phyloP scores from a whole-genome alignment of 2,329 filamentous ascomycete genomes.

The Curvularia sp. region DNA sequence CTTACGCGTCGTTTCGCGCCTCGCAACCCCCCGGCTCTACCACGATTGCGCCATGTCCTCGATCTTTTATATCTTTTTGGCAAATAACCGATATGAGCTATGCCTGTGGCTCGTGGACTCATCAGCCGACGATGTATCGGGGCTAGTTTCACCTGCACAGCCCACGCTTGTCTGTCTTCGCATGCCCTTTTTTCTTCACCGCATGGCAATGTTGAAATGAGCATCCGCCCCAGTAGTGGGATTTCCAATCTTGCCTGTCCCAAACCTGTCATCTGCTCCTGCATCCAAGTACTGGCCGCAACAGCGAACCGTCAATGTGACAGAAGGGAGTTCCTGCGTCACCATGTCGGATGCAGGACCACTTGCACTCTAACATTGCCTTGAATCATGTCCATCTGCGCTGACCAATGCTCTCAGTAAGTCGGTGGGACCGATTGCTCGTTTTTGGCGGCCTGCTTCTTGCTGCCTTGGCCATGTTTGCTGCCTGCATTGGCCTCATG shows the following conservation, averaged over 20 bases:
- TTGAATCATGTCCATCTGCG: constrained; percentile 33
- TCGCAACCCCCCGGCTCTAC: constrained; percentile 13
- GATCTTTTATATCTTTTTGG: constrained; percentile 9
- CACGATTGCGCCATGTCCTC: constrained; percentile 2
- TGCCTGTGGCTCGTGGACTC: constrained; percentile 38
- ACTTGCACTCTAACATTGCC: constrained; percentile 46
- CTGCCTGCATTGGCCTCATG: constrained; percentile 90
- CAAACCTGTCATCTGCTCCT: constrained; percentile 39
- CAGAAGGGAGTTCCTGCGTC: constrained; percentile 55
- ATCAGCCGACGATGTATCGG: constrained; percentile 31
- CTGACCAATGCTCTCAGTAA: constrained; percentile 69
- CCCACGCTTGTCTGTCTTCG: constrained; percentile 21
- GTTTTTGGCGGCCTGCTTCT: constrained; percentile 69
- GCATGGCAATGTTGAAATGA: constrained; percentile 34
- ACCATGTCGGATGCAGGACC: constrained; percentile 47
- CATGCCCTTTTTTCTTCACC: constrained; percentile 16
- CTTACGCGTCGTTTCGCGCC: constrained; percentile 19
- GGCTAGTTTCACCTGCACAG: constrained; percentile 39
- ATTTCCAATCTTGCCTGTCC: constrained; percentile 14
- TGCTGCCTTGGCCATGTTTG: constrained; percentile 80
- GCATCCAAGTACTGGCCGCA: constrained; percentile 36
- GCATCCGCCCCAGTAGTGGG: constrained; percentile 22
- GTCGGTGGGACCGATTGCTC: constrained; percentile 93
- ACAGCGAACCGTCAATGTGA: constrained; percentile 36
- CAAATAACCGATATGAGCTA: constrained; percentile 7